Evolutionary conservation across 768 basidiomycete genomes (phyloP).

Genomic region (Hypholoma fasciculare): DNA sequence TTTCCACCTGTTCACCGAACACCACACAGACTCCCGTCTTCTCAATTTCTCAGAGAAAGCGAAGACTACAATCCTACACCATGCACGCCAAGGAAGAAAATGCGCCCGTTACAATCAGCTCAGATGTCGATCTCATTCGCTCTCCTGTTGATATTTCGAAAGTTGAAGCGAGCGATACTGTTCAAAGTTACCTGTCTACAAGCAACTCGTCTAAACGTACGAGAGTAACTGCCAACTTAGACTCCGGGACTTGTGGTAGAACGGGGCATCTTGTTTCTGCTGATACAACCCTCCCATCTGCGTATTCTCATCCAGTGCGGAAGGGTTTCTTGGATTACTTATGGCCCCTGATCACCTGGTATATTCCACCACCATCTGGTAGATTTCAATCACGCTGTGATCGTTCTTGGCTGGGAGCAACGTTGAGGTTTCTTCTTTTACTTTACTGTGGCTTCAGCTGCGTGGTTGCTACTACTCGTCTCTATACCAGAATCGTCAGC

Average conservation of each 20-base stretch:
- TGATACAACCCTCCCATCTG: not conserved
- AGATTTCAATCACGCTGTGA: slow-evolving; percentile 12
- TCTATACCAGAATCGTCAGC: slow-evolving; percentile 3
- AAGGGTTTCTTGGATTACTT: slow-evolving; percentile 30
- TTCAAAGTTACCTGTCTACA: slow-evolving; percentile 46
- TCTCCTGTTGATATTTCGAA: slow-evolving; percentile 21
- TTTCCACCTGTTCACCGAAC: too few relatives aligned
- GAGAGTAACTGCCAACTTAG: slow-evolving; percentile 16
- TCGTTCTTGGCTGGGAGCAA: slow-evolving; percentile 28
- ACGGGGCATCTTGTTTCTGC: not conserved
- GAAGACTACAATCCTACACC: too few relatives aligned
- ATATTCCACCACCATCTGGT: not conserved
- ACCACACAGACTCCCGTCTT: too few relatives aligned
- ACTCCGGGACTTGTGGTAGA: not conserved
- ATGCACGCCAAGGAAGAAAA: too few relatives aligned
- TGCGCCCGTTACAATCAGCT: not conserved
- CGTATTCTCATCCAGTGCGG: slow-evolving; percentile 3
- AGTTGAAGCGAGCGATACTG: slow-evolving; percentile 35
- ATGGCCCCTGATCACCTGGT: slow-evolving; percentile 31
- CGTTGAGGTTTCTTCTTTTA: slow-evolving; percentile 30
- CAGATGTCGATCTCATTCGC: not conserved
- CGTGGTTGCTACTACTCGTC: slow-evolving; percentile 24
- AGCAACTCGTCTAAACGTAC: slow-evolving; percentile 43
- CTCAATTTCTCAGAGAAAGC: too few relatives aligned
- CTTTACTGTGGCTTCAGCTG: slow-evolving; percentile 44